Conservation (phyloP, 805 yeast genomes). For the Yarrowia sp. region DNA sequence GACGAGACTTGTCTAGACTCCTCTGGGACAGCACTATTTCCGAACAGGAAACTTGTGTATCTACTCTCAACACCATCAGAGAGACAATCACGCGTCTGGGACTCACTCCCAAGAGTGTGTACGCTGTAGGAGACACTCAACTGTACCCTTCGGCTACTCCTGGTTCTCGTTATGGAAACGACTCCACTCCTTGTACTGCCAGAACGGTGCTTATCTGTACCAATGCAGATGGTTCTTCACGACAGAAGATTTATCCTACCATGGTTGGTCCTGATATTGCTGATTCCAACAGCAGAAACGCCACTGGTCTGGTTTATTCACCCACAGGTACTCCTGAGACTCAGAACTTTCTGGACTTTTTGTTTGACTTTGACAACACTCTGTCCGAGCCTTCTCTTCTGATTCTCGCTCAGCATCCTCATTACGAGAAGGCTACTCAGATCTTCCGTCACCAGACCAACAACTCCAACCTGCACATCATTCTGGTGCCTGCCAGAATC, state of each 20-base stretch:
- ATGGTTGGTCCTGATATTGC: not conserved
- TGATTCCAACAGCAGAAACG: not conserved
- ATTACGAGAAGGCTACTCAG: constrained; percentile 16
- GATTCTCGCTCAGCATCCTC: constrained; percentile 10
- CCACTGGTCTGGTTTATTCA: not conserved
- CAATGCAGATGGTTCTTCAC: constrained; percentile 1
- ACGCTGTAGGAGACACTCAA: not conserved
- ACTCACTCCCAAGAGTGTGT: constrained; percentile 1
- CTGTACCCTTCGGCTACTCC: constrained; percentile 14
- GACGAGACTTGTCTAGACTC: constrained; percentile 1
- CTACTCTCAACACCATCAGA: not conserved
- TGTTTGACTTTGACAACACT: constrained; percentile 4
- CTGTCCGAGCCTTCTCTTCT: not conserved
- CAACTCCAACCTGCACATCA: constrained; percentile 10
- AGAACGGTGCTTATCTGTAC: not conserved
- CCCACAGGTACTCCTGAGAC: constrained; percentile 16
- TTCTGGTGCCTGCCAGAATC: constrained; percentile 8
- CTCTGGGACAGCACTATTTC: constrained; percentile 5
- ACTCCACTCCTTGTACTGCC: not conserved
- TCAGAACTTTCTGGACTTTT: constrained; percentile 4
- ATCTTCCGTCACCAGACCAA: constrained; percentile 17
- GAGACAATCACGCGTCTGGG: constrained; percentile 6
- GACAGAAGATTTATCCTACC: not conserved
- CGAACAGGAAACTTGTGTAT: constrained; percentile 1
- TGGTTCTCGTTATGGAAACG: constrained; percentile 6